phyloP scores from a whole-genome alignment of 192 early-diverging fungal genomes.

The Haplosporangium gracile region DNA sequence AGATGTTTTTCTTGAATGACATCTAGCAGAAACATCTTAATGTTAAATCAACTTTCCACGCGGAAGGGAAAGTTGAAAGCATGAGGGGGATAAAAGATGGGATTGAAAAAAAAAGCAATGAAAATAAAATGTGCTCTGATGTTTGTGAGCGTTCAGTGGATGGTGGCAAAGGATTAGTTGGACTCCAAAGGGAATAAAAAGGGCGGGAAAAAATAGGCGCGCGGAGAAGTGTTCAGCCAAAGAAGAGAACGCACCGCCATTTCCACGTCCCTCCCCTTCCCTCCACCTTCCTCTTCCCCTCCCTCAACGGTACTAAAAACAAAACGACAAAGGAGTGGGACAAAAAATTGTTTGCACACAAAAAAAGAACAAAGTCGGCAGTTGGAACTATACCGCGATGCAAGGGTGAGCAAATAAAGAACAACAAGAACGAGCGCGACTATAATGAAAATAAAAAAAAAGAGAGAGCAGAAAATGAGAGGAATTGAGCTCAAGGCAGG shows the following conservation, averaged over 20 bases:
- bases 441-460: neutral
- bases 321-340: neutral
- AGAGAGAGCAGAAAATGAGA: neutral
- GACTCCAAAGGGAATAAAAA: neutral
- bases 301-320: too few relatives aligned
- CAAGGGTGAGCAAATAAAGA: neutral
- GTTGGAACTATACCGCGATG: neutral
- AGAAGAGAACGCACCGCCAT: neutral
- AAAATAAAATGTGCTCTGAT: too few relatives aligned
- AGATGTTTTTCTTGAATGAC: too few relatives aligned
- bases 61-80: too few relatives aligned
- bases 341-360: neutral
- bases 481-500: neutral
- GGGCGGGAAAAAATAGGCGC: neutral
- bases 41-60: too few relatives aligned
- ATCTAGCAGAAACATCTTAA: too few relatives aligned
- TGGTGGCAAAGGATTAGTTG: neutral
- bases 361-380: neutral
- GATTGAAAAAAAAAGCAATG: neutral
- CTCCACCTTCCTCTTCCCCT: neutral
- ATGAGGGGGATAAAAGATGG: too few relatives aligned
- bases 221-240: neutral
- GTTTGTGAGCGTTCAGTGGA: too few relatives aligned
- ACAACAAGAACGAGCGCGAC: neutral
- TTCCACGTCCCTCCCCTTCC: neutral